A percentile compares a stretch with the other conserved stretches of the same genome.
phyloP scores from a whole-genome alignment of 805 yeast species.

The Wickerhamiella spandovensis region DNA sequence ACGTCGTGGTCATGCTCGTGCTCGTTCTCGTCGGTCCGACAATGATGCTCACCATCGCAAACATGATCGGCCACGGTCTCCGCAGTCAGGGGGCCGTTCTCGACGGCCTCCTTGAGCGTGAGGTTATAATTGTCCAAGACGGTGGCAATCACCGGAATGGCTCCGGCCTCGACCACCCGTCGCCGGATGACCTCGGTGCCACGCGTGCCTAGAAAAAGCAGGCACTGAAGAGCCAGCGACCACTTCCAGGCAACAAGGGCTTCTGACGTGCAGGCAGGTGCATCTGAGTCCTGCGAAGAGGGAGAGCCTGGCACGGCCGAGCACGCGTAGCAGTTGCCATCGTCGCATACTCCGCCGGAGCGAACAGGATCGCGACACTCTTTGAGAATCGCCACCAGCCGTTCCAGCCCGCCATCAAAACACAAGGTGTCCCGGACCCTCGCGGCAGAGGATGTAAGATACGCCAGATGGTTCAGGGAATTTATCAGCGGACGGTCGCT shows the following conservation, averaged over 20 bases:
- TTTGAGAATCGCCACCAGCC: constrained; percentile 72
- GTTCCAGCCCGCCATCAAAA: constrained; percentile 81
- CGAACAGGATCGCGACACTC: constrained; percentile 40
- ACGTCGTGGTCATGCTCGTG: neutral
- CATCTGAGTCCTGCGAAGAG: neutral
- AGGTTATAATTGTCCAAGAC: constrained; percentile 66
- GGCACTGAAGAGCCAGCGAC: constrained; percentile 88
- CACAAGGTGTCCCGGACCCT: constrained; percentile 85
- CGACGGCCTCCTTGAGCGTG: neutral
- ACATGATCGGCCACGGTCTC: neutral
- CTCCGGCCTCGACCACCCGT: constrained; percentile 82
- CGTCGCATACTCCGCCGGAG: neutral
- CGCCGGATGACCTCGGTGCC: constrained; percentile 80
- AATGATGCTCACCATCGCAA: neutral
- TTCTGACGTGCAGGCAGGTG: constrained; percentile 1
- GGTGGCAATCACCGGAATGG: constrained; percentile 81
- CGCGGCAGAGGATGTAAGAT: constrained; percentile 70
- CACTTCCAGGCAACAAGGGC: constrained; percentile 80
- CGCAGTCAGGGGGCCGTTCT: neutral
- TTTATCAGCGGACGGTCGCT: constrained; percentile 82
- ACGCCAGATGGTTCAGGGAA: constrained; percentile 80
- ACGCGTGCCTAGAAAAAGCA: constrained; percentile 81
- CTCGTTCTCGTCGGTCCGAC: neutral
- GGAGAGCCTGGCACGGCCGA: neutral
- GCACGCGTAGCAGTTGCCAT: neutral